Base-by-base conservation (phyloP, 2,329 filamentous ascomycete genomes). In the Hypoxylon sp. region DNA sequence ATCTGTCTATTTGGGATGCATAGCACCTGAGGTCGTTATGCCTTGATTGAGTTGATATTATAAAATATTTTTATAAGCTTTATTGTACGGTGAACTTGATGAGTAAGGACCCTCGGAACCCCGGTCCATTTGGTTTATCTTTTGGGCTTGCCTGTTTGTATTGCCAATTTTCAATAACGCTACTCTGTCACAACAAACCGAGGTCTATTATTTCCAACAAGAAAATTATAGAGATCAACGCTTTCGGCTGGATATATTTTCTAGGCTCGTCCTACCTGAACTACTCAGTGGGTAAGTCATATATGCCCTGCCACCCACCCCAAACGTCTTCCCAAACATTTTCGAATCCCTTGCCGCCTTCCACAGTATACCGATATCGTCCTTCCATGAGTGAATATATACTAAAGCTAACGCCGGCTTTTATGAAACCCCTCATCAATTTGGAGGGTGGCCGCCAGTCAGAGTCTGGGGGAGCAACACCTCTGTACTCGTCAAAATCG, bases 321-420 rank as follows among this genome's bases (percentile, higher is more conserved):
- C 46, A 56, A 17, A 3, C 21, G 32, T 60, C 43, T 49, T 41
- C 17, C 50, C 49, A 46, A n/a, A 14, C 13, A 49, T 30, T 21
- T 3, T 25, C 6, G 23, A 49, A 49, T 14, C 46, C 46, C 23
- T 49, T 28, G 14, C 23, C 46, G 11, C 46, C 46, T 28, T 49
- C 46, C 14, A 49, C 13, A 28, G 14, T 28, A 23, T 49, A 49
- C 30, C 46, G 46, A 49, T 25, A 30, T 13, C 9, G n/a, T 6
- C 2, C 10, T 9, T 5, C 13, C 13, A 9, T 3, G 23, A 7
- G 9, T 3, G 23, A 5, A 6, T 13, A 49, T 25, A 49, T 49
- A 5, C 46, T 49, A 49, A 49, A 5, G 23, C 23, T 25, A 5
- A 25, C 23, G 5, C 23, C 23, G 23, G 23, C 23, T 25, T 5